phyloP scores from a whole-genome alignment of 441 rosid species.

The Capsella rubella region DNA sequence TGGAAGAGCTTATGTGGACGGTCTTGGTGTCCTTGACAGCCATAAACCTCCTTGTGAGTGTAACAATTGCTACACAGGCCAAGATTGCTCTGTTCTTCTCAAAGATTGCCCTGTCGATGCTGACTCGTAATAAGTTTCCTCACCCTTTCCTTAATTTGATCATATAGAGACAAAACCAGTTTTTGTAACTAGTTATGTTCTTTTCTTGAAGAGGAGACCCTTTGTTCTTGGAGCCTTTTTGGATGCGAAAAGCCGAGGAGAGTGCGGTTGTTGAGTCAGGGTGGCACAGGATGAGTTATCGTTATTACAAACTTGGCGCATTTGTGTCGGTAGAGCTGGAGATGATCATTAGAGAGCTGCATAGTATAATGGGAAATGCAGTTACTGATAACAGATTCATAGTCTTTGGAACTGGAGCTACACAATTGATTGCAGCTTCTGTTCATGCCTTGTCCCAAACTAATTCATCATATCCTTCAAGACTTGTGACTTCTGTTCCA shows the following conservation, averaged over 20 bases:
- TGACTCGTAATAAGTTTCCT: conserved; percentile 41
- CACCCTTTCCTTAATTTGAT: background rate
- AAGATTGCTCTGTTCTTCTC: conserved; percentile 42
- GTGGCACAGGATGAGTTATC: conserved; percentile 75
- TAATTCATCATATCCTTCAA: conserved; percentile 47
- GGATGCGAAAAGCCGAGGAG: conserved; percentile 55
- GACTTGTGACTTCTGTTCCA: conserved; percentile 28
- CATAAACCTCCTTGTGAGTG: conserved; percentile 51
- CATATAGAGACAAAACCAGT: conserved; percentile 10
- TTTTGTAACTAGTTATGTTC: background rate
- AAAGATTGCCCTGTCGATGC: conserved; percentile 51
- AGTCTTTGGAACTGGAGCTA: conserved; percentile 65
- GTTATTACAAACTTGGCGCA: background rate
- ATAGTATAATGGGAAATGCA: conserved; percentile 61
- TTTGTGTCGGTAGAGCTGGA: conserved; percentile 52
- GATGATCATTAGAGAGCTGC: conserved; percentile 53
- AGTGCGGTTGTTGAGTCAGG: conserved; percentile 66
- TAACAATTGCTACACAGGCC: conserved; percentile 45
- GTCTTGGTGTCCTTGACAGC: conserved; percentile 39
- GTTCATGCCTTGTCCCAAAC: conserved; percentile 54
- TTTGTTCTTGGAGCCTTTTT: conserved; percentile 70
- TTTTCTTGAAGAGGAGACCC: conserved; percentile 63
- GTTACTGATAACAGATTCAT: conserved; percentile 54
- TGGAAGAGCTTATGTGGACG: conserved; percentile 62
- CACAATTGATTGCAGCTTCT: conserved; percentile 70